These are phyloP conservation scores for Zymoseptoria tritici DNA, from an alignment of 2,329 filamentous ascomycete genomes.

Conservation along the genomic window DNA sequence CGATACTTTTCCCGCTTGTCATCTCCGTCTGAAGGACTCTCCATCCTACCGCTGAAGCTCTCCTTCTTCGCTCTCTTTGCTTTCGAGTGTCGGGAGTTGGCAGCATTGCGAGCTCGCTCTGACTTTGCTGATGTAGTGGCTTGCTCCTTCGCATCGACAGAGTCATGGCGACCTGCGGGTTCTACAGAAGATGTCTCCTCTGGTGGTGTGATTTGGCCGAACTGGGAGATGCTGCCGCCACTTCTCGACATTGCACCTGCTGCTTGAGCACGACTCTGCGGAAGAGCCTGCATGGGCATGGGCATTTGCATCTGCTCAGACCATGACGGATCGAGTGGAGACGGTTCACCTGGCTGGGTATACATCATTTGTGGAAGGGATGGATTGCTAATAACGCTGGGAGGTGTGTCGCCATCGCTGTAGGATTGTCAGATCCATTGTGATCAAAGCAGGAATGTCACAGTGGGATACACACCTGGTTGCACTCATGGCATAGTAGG, in stretches of 20 bases:
- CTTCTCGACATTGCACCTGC: conserved; percentile 13
- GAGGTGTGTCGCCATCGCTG: neutral
- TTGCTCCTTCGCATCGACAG: neutral
- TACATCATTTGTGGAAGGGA: neutral
- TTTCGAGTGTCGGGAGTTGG: conserved; percentile 25
- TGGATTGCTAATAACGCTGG: neutral
- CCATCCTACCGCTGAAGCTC: conserved; percentile 6
- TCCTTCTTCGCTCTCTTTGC: conserved; percentile 21
- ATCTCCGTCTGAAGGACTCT: conserved; percentile 18
- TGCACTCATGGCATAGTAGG: neutral
- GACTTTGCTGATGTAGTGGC: conserved; percentile 16
- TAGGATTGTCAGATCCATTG: neutral
- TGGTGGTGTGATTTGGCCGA: conserved; percentile 35
- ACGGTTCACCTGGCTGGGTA: neutral
- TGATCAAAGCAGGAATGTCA: neutral
- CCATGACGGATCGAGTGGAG: conserved; percentile 8
- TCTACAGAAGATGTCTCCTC: conserved; percentile 17
- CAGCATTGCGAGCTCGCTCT: conserved; percentile 26
- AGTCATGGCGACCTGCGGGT: neutral
- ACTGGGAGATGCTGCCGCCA: conserved; percentile 14
- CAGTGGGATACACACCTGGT: neutral
- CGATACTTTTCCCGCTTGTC: conserved; percentile 53
- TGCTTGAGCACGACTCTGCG: conserved; percentile 3
- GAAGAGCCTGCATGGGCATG: conserved; percentile 2
- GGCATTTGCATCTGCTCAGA: neutral